phyloP scores from a whole-genome alignment of 208 protist genomes.

The Naegleria lovaniensis region DNA sequence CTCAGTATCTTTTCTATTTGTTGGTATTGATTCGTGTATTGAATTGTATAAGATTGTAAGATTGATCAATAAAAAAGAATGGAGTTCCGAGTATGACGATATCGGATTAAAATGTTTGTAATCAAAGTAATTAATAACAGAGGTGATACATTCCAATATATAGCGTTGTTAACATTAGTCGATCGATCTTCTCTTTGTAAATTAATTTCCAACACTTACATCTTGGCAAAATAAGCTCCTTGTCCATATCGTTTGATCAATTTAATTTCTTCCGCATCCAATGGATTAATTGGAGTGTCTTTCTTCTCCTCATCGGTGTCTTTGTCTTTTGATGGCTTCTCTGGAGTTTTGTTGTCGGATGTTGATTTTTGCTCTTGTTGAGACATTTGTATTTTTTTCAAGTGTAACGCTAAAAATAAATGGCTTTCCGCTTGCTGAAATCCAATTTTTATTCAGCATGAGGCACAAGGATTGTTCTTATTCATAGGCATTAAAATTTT shows the following conservation, averaged over 20 bases:
- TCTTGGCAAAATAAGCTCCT: slow-evolving; percentile 37
- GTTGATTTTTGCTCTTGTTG: not conserved
- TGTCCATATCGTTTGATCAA: slow-evolving; percentile 95
- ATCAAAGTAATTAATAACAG: too few species aligned
- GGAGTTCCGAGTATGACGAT: too few species aligned
- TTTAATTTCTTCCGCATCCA: slow-evolving; percentile 97
- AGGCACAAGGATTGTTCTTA: not conserved
- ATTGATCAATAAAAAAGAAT: too few species aligned
- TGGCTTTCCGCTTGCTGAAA: not conserved
- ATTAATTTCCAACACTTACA: slow-evolving; percentile 28
- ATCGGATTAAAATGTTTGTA: too few species aligned
- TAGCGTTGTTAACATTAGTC: too few species aligned
- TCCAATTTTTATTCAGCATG: not conserved
- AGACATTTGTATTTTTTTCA: not conserved
- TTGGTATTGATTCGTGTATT: not conserved
- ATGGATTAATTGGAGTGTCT: slow-evolving; percentile 78
- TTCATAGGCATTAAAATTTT: not conserved
- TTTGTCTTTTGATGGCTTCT: slow-evolving; percentile 50
- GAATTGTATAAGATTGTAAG: too few species aligned
- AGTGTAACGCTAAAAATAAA: not conserved
- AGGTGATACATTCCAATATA: too few species aligned
- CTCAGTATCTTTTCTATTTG: slow-evolving; percentile 82
- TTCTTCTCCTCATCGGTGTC: slow-evolving; percentile 66
- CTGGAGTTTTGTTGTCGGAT: not conserved
- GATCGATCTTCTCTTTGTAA: not conserved